phyloP scores from a whole-genome alignment of 129 eudicot genomes.

The Deinandra increscens region DNA sequence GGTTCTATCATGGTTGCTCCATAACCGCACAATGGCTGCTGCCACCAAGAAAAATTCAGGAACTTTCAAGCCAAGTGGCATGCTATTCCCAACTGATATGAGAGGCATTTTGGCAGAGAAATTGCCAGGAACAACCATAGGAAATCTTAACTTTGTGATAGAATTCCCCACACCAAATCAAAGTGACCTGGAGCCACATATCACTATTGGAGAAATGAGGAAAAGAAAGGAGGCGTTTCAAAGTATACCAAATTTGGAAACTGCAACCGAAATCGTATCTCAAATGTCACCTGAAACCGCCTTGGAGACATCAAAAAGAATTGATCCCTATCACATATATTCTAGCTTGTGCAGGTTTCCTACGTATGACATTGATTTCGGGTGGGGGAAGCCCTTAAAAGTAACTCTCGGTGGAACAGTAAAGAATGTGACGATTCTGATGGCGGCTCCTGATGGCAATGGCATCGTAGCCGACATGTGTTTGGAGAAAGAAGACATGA shows the following conservation, averaged over 20 bases:
- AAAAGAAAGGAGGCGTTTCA: neutral
- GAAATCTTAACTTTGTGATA: neutral
- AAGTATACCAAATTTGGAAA: neutral
- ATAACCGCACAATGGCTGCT: conserved; percentile 13
- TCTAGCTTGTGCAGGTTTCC: conserved; percentile 18
- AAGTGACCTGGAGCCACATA: neutral
- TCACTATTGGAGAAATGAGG: neutral
- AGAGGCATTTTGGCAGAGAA: conserved; percentile 8
- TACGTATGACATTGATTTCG: conserved; percentile 16
- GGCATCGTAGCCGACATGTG: conserved; percentile 5
- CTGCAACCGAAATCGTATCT: neutral
- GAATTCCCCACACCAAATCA: conserved; percentile 10
- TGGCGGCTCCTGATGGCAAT: conserved; percentile 8
- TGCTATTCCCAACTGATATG: neutral
- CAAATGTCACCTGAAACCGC: conserved; percentile 1
- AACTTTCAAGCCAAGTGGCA: conserved; percentile 1
- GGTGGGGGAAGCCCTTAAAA: conserved; percentile 19
- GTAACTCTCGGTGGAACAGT: conserved; percentile 2
- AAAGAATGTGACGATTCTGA: neutral
- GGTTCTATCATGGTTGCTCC: conserved; percentile 10
- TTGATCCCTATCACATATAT: neutral
- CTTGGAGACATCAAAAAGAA: conserved; percentile 9
- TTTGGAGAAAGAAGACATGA: conserved; percentile 1
- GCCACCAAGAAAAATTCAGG: neutral
- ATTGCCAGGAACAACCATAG: conserved; percentile 2